These are phyloP conservation scores for Elasticomyces elasticus DNA, from an alignment of 495 filamentous ascomycete species.

Conservation along the genomic window DNA sequence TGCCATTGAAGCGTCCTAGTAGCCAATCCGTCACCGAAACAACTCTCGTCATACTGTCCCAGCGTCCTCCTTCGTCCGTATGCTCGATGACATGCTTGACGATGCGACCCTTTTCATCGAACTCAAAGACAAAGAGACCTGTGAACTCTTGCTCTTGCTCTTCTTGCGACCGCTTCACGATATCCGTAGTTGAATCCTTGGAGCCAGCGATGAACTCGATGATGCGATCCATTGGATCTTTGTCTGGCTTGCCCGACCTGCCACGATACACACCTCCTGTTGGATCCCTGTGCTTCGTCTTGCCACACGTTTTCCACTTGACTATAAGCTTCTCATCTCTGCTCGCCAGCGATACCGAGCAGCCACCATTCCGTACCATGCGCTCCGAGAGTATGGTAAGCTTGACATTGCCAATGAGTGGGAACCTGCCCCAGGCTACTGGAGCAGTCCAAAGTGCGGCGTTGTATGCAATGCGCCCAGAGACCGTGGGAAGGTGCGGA, in stretches of 20 bases:
- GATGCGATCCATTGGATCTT: constrained; percentile 41
- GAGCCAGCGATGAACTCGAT: constrained; percentile 37
- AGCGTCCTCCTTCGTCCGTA: constrained; percentile 64
- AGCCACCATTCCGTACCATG: constrained; percentile 53
- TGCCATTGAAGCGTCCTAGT: constrained; percentile 51
- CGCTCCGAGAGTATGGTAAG: constrained; percentile 80
- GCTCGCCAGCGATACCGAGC: constrained; percentile 15
- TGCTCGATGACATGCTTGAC: constrained; percentile 87
- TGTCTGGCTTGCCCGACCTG: constrained; percentile 27
- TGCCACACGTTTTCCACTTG: constrained; percentile 63
- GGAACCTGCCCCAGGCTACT: constrained; percentile 87
- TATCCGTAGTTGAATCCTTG: neutral
- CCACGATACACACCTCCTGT: constrained; percentile 36
- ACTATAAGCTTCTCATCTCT: constrained; percentile 70
- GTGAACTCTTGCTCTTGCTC: constrained; percentile 51
- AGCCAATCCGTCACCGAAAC: constrained; percentile 85
- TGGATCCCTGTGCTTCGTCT: constrained; percentile 28
- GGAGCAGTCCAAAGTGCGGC: constrained; percentile 93
- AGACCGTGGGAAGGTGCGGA: constrained; percentile 84
- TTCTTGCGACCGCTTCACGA: neutral
- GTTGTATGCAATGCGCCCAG: constrained; percentile 78
- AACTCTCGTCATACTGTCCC: constrained; percentile 60
- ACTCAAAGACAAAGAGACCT: constrained; percentile 89
- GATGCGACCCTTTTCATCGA: constrained; percentile 80
- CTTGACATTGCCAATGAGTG: constrained; percentile 77